phyloP scores from a whole-genome alignment of 805 yeast genomes.

The Scheffersomyces lignosus region DNA sequence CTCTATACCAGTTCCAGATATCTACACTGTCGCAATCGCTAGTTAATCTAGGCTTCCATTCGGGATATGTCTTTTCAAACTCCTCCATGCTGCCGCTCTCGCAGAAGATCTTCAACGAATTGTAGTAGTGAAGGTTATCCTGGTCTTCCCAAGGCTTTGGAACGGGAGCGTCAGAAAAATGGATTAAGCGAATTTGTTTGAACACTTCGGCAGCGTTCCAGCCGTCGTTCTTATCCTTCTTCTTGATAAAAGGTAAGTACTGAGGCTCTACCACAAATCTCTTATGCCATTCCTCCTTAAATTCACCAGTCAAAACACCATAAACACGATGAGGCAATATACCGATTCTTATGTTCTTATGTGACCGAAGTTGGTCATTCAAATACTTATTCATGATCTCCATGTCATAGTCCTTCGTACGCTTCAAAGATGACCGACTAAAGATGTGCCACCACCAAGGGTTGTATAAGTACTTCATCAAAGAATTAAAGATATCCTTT shows the following conservation, averaged over 20 bases:
- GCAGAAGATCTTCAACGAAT: conserved; percentile 27
- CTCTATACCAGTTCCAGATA: conserved; percentile 28
- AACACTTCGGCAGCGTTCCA: conserved; percentile 35
- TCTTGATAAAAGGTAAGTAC: conserved; percentile 32
- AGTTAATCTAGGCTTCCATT: conserved; percentile 24
- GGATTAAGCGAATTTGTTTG: conserved; percentile 46
- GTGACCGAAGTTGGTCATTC: conserved; percentile 50
- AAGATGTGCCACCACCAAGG: conserved; percentile 31
- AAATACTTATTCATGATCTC: conserved; percentile 48
- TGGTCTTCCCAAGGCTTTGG: conserved; percentile 62
- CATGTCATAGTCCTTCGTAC: conserved; percentile 51
- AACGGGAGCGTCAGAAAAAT: conserved; percentile 66
- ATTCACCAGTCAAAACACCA: conserved; percentile 53
- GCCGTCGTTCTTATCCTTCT: conserved; percentile 15
- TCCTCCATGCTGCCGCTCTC: conserved; percentile 13
- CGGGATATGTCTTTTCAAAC: conserved; percentile 10
- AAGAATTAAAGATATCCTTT: conserved; percentile 18
- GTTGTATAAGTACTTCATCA: conserved; percentile 21
- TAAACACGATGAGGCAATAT: conserved; percentile 53
- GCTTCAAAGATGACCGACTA: conserved; percentile 19
- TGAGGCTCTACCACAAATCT: conserved; percentile 45
- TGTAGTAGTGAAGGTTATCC: conserved; percentile 21
- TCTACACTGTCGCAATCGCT: conserved; percentile 30
- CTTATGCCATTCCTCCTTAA: conserved; percentile 36
- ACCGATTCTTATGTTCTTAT: conserved; percentile 18